Percentiles rank a stretch among this genome's conserved stretches.
Evolutionary conservation across 345 rosid species (phyloP).

Genomic region (Linum trigynum): DNA sequence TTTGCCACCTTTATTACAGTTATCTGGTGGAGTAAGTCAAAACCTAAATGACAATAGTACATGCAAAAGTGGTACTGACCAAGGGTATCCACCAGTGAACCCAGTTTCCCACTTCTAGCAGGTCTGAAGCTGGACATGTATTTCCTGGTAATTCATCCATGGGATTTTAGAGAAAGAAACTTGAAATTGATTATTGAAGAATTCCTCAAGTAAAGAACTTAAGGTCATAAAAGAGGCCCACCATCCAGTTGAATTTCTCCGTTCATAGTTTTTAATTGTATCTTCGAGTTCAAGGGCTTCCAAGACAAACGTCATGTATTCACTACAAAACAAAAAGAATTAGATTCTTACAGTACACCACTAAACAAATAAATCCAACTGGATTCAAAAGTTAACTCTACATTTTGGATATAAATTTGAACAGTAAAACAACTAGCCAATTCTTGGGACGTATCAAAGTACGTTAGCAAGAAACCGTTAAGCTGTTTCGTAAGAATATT

Average conservation of each 20-base stretch:
- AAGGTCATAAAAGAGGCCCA: conserved; percentile 26
- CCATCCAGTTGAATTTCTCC: conserved; percentile 87
- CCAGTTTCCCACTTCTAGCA: conserved; percentile 55
- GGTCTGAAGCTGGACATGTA: conserved; percentile 84
- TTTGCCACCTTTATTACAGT: too few relatives aligned
- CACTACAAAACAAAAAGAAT: conserved; percentile 36
- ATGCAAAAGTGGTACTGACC: conserved; percentile 30
- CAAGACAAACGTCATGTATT: conserved; percentile 68
- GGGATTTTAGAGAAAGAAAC: conserved; percentile 9
- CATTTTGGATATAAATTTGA: background rate
- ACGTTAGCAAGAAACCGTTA: too few relatives aligned
- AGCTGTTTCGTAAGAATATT: too few relatives aligned
- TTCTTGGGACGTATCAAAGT: too few relatives aligned
- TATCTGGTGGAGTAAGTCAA: too few relatives aligned
- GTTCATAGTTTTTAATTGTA: conserved; percentile 76
- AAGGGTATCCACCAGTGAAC: conserved; percentile 49
- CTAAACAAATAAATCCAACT: background rate
- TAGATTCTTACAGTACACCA: conserved; percentile 4
- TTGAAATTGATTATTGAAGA: conserved; percentile 2
- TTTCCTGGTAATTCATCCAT: conserved; percentile 45
- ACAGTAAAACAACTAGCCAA: background rate
- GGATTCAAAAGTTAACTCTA: background rate
- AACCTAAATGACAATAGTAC: too few relatives aligned
- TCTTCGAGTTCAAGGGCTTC: conserved; percentile 95
- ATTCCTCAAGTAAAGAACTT: conserved; percentile 3